phyloP scores from a whole-genome alignment of 352 stramenopile species.

The Plasmopara viticola region DNA sequence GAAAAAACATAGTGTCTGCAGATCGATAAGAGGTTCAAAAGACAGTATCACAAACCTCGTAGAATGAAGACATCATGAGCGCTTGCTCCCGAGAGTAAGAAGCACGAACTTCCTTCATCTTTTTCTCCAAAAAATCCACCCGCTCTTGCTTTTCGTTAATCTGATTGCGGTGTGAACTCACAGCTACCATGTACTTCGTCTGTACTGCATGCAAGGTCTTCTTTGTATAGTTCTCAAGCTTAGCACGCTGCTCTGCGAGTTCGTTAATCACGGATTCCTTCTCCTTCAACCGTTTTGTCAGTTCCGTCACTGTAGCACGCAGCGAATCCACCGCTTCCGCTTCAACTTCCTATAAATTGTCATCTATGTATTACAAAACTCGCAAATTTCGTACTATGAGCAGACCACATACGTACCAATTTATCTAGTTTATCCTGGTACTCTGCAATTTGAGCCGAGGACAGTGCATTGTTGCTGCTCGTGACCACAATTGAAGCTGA shows the following conservation, averaged over 20 bases:
- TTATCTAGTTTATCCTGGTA: slow-evolving; percentile 70
- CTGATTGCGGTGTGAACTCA: slow-evolving; percentile 85
- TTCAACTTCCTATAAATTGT: slow-evolving; percentile 33
- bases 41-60: slow-evolving; percentile 43
- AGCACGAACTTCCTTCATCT: slow-evolving; percentile 73
- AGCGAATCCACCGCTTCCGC: slow-evolving; percentile 65
- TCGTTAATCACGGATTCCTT: slow-evolving; percentile 87
- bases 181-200: slow-evolving; percentile 87
- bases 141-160: slow-evolving; percentile 82
- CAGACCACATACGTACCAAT: slow-evolving; percentile 39
- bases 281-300: slow-evolving; percentile 84
- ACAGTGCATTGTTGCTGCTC: slow-evolving; percentile 41
- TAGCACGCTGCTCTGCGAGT: slow-evolving; percentile 75
- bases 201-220: slow-evolving; percentile 88
- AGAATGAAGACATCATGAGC: slow-evolving; percentile 87
- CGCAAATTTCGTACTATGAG: not conserved
- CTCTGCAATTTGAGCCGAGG: slow-evolving; percentile 43
- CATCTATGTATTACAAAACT: slow-evolving; percentile 11
- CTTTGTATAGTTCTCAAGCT: slow-evolving; percentile 88
- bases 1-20: slow-evolving; percentile 4
- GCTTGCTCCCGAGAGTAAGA: slow-evolving; percentile 81
- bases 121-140: slow-evolving; percentile 81
- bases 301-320: slow-evolving; percentile 66
- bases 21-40: not conserved
- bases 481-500: slow-evolving; percentile 27